These are phyloP conservation scores for Aspergillus oerlinghausenensis DNA, from an alignment of 2,329 filamentous ascomycete species.

Conservation along the genomic window DNA sequence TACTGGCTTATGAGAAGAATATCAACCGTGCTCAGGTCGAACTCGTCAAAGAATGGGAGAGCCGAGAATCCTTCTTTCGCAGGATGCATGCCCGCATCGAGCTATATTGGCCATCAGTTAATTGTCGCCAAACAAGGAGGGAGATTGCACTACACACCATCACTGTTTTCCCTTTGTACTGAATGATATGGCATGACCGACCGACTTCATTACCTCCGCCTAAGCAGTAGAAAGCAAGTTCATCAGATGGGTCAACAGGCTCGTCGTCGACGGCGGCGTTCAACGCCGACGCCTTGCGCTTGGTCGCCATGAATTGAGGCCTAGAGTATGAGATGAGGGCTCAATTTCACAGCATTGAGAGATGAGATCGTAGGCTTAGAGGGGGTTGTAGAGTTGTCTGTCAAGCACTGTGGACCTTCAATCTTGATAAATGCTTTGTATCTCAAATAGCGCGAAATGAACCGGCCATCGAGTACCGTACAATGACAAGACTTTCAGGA, in stretches of 20 bases:
- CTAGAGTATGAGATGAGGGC: neutral
- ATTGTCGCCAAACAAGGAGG: neutral
- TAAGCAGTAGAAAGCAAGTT: slow-evolving; percentile 88
- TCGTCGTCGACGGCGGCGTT: slow-evolving; percentile 65
- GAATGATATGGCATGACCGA: slow-evolving; percentile 92
- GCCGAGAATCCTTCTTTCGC: slow-evolving; percentile 91
- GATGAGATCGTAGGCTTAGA: neutral
- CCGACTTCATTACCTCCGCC: slow-evolving; percentile 97
- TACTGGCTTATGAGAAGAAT: slow-evolving; percentile 99
- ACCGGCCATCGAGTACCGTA: slow-evolving; percentile 7
- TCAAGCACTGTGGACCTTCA: neutral
- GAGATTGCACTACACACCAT: slow-evolving; percentile 62
- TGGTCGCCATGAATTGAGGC: slow-evolving; percentile 69
- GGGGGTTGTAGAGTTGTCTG: neutral
- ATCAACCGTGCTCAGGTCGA: slow-evolving; percentile 94
- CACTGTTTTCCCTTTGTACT: slow-evolving; percentile 98
- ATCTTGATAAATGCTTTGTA: slow-evolving; percentile 3
- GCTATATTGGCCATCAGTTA: slow-evolving; percentile 47
- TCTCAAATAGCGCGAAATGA: slow-evolving; percentile 7
- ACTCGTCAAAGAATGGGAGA: slow-evolving; percentile 96
- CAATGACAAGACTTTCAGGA: neutral
- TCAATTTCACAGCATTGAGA: neutral
- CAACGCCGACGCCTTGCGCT: slow-evolving; percentile 80
- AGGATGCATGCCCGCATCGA: slow-evolving; percentile 95
- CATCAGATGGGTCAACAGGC: slow-evolving; percentile 85